Conservation (phyloP, 768 basidiomycete species). For the Dioszegia hungarica region DNA sequence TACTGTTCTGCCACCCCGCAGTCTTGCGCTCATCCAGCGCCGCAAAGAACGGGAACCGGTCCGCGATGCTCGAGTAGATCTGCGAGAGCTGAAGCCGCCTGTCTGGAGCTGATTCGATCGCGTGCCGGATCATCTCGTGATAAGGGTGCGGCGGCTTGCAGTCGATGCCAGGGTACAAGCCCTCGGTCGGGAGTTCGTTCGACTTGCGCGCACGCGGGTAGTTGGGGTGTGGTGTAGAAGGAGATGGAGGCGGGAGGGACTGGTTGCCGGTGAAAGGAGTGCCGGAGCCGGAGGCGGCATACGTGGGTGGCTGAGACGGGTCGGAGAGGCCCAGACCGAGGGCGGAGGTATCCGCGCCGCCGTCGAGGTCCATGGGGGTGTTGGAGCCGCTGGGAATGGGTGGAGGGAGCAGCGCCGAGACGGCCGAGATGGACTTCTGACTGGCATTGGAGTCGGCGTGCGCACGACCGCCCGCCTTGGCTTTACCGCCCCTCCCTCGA, state of each 20-base stretch:
- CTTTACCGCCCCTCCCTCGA: background rate
- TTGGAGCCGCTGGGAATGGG: background rate
- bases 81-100: slow-evolving; percentile 28
- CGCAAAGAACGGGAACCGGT: slow-evolving; percentile 43
- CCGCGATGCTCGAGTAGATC: slow-evolving; percentile 36
- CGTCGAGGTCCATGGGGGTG: background rate
- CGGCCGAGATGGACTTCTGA: background rate
- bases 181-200: slow-evolving; percentile 36
- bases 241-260: slow-evolving; percentile 1
- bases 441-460: background rate
- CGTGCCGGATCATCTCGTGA: slow-evolving; percentile 41
- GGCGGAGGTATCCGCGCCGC: too few relatives aligned
- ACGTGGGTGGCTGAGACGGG: background rate
- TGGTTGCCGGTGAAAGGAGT: background rate
- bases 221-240: background rate
- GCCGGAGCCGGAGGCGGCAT: background rate
- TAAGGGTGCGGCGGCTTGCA: slow-evolving; percentile 44
- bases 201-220: slow-evolving; percentile 13
- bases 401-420: background rate
- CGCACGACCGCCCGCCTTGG: background rate
- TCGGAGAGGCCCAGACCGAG: background rate
- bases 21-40: slow-evolving; percentile 41
- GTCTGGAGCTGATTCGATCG: slow-evolving; percentile 36
- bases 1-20: slow-evolving; percentile 49
- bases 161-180: slow-evolving; percentile 34